Conservation (phyloP, 768 basidiomycete genomes). For the Lyophyllum shimeji region DNA sequence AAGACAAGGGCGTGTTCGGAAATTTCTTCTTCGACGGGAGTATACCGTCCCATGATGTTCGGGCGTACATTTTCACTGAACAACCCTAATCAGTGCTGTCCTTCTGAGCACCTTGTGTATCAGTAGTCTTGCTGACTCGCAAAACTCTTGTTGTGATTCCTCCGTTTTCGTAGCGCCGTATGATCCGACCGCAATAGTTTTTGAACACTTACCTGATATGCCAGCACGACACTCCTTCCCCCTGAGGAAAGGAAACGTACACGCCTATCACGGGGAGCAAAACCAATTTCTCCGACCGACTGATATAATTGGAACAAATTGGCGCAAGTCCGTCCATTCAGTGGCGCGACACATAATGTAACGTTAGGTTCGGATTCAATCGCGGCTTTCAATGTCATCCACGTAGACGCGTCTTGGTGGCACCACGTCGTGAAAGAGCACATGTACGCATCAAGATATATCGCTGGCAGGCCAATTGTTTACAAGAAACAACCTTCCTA, state of each 20-base stretch:
- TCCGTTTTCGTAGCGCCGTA: neutral
- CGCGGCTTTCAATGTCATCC: neutral
- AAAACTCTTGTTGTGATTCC: neutral
- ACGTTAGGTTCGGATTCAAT: neutral
- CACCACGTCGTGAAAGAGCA: neutral
- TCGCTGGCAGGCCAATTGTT: neutral
- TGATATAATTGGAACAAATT: neutral
- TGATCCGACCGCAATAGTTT: neutral
- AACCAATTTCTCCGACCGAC: neutral
- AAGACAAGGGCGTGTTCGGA: constrained; percentile 23
- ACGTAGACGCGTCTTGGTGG: neutral
- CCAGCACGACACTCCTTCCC: neutral
- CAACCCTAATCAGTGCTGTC: constrained; percentile 10
- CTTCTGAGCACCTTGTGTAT: neutral
- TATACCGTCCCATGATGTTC: constrained; percentile 26
- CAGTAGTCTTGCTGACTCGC: neutral
- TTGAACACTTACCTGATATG: neutral
- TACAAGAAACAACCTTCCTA: neutral
- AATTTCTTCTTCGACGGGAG: constrained; percentile 26
- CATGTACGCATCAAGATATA: neutral
- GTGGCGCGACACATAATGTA: neutral
- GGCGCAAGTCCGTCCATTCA: neutral
- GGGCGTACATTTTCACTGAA: constrained; percentile 27
- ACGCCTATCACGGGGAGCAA: neutral
- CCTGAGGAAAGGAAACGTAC: neutral